A percentile compares a stretch with the other conserved stretches of the same genome.
Conservation (phyloP, 2,329 filamentous ascomycete species). For the Piedraia hortae region DNA sequence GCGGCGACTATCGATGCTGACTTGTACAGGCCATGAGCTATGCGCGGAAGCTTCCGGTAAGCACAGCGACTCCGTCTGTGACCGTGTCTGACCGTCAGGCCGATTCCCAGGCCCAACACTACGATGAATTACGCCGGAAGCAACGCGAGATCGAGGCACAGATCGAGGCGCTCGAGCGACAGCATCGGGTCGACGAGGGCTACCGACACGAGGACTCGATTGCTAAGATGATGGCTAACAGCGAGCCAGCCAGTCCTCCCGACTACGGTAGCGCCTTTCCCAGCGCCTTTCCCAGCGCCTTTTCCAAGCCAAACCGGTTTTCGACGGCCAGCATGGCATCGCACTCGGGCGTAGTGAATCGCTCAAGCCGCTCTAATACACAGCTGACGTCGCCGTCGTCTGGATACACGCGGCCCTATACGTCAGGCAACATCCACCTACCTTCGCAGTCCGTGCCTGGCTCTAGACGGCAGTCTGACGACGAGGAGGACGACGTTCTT, state of each 20-base stretch:
- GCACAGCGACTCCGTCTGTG: too few relatives aligned
- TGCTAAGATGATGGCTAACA: slow-evolving; percentile 34
- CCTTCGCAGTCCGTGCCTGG: slow-evolving; percentile 67
- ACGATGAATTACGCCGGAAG: slow-evolving; percentile 72
- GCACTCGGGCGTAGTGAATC: slow-evolving; percentile 33
- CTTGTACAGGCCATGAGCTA: too few relatives aligned
- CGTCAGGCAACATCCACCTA: slow-evolving; percentile 28
- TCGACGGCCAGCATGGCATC: slow-evolving; percentile 71
- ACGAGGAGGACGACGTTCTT: slow-evolving; percentile 63
- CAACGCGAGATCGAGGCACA: slow-evolving; percentile 74
- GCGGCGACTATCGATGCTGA: too few relatives aligned
- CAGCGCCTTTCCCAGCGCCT: too few relatives aligned
- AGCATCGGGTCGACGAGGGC: slow-evolving; percentile 57
- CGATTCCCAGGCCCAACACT: too few relatives aligned
- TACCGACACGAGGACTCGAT: slow-evolving; percentile 64
- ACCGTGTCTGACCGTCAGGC: too few relatives aligned
- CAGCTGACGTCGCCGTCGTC: slow-evolving; percentile 54
- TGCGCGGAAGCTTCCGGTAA: too few relatives aligned
- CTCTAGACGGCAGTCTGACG: slow-evolving; percentile 63
- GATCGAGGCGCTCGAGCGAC: slow-evolving; percentile 67
- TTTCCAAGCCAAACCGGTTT: slow-evolving; percentile 66
- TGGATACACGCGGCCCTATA: slow-evolving; percentile 25
- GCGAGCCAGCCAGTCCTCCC: slow-evolving; percentile 84
- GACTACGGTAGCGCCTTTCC: slow-evolving; percentile 62
- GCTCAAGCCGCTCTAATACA: slow-evolving; percentile 49